Base-by-base conservation (phyloP, 2,329 filamentous ascomycete genomes). In the Didymellaceae sp. region DNA sequence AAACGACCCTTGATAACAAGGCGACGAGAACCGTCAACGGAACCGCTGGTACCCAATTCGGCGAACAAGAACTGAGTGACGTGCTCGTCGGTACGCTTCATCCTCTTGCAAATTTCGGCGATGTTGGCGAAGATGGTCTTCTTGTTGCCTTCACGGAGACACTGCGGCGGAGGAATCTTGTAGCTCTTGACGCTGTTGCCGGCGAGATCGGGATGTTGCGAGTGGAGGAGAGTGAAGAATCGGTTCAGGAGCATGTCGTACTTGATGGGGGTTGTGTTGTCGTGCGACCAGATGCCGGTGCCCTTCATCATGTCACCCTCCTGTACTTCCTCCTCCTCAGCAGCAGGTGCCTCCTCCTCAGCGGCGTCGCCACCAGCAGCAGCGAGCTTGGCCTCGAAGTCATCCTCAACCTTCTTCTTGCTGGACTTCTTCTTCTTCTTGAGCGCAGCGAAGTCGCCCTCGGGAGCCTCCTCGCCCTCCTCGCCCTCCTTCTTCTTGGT, bases 1-100 rank as follows among this genome's bases (percentile, higher is more conserved):
- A 99, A 99, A 72, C 94, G 90, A 82, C 94, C 94, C 84, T 96
- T 97, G 84, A 99, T 99, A 72, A 99, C 92, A 68, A 99, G 78
- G 72, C 93, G 87, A 76, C 91, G 86, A 78, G 85, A 90, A 65
- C 93, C 94, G 78, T 97, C 61, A 47, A 96, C 91, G 73, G 90
- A 95, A 75, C 94, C 94, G 72, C 86, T 95, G 62, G 94, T 99
- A 82, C 94, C 94, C 86, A 99, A 84, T 77, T 99, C 94, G 62
- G 94, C 92, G 77, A 99, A 97, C 75, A 99, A 79, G 80, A 97
- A 97, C 67, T 93, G 88, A 44, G 91, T 97, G 62, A 99, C 89
- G 80, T 97, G 94, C 78, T 99, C 94, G 72, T 97, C 93, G 58
- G 90, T 92, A 75, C 94, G 86, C 87, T 99, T 99, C 92, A 99